Evolutionary conservation across 2,329 filamentous ascomycete genomes (phyloP).

Genomic region (Fusarium nanum): DNA sequence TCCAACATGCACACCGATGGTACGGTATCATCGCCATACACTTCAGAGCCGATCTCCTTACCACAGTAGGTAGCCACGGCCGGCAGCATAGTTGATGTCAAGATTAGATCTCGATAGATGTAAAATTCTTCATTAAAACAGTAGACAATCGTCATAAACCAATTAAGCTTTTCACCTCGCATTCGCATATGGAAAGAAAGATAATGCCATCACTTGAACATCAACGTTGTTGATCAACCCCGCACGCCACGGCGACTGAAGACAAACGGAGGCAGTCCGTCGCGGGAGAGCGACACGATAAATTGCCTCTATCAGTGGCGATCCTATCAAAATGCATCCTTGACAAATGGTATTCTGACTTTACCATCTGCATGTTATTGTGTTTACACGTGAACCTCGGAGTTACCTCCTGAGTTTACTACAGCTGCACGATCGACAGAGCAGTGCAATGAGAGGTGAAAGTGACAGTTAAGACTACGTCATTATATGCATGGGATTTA

Average conservation of each 20-base stretch:
- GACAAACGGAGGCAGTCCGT: background rate
- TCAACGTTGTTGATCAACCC: background rate
- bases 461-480: slow-evolving; percentile 23
- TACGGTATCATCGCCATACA: background rate
- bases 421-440: background rate
- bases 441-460: background rate
- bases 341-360: background rate
- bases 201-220: background rate
- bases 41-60: background rate
- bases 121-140: background rate
- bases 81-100: background rate
- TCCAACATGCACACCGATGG: too few species aligned
- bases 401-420: background rate
- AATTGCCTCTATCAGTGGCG: slow-evolving; percentile 2
- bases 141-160: background rate
- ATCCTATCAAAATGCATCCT: background rate
- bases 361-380: background rate
- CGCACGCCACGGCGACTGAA: background rate
- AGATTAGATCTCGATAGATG: too few species aligned
- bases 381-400: background rate
- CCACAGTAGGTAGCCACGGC: too few species aligned
- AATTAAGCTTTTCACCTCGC: background rate
- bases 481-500: slow-evolving; percentile 20
- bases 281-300: slow-evolving; percentile 16
- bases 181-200: too few species aligned